Evolutionary conservation across 2,329 filamentous ascomycete species (phyloP).

Genomic region (Alternaria viburni): DNA sequence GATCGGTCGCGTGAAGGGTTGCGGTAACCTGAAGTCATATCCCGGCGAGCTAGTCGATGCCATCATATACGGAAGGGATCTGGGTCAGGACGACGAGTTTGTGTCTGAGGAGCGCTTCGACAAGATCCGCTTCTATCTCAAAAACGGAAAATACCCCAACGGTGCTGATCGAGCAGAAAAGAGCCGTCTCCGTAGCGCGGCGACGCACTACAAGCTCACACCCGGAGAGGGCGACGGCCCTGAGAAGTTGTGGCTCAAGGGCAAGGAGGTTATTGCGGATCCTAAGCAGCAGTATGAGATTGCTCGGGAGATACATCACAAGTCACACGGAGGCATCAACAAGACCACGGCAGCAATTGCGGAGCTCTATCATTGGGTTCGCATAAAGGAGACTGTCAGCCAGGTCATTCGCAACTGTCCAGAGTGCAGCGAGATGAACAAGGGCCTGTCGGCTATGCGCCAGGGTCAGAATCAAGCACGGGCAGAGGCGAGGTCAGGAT

Average conservation of each 20-base stretch:
- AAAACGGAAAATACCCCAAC: slow-evolving; percentile 89
- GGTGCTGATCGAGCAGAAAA: slow-evolving; percentile 95
- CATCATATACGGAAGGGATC: slow-evolving; percentile 67
- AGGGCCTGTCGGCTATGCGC: slow-evolving; percentile 37
- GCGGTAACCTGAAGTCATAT: slow-evolving; percentile 57
- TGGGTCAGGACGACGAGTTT: slow-evolving; percentile 74
- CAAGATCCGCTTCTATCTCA: slow-evolving; percentile 97
- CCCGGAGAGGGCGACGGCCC: slow-evolving; percentile 53
- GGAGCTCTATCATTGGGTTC: slow-evolving; percentile 94
- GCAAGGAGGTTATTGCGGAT: slow-evolving; percentile 95
- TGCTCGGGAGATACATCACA: slow-evolving; percentile 75
- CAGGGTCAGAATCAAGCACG: slow-evolving; percentile 24
- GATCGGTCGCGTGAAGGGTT: slow-evolving; percentile 75
- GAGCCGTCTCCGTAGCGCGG: slow-evolving; percentile 88
- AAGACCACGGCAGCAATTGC: slow-evolving; percentile 95
- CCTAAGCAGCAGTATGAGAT: slow-evolving; percentile 90
- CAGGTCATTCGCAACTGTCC: slow-evolving; percentile 90
- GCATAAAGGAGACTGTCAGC: slow-evolving; percentile 96
- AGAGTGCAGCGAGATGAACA: slow-evolving; percentile 77
- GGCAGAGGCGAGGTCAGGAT: slow-evolving; percentile 12
- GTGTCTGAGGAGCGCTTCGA: slow-evolving; percentile 96
- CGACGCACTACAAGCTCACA: slow-evolving; percentile 89
- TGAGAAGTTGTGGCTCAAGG: slow-evolving; percentile 87
- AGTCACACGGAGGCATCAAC: slow-evolving; percentile 91
- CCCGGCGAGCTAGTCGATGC: slow-evolving; percentile 56